Conservation (phyloP, 345 rosid genomes). For the Rhizophora mangle region DNA sequence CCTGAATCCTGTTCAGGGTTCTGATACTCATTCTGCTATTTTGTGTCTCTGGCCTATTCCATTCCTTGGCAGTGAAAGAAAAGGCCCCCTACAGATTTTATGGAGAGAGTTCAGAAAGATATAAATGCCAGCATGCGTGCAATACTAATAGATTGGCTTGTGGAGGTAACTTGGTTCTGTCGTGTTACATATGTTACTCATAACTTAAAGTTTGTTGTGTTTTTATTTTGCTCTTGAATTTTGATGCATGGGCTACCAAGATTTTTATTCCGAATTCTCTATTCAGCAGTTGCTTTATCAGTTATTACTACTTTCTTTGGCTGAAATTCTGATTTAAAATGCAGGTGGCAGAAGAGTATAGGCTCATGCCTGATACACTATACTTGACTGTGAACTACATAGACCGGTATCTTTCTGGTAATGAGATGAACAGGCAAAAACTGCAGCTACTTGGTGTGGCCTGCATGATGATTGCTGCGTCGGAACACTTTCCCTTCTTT, state of each 20-base stretch:
- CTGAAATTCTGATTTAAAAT: conserved; percentile 18
- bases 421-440: conserved; percentile 65
- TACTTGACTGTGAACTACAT: conserved; percentile 79
- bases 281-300: too few relatives aligned
- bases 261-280: too few relatives aligned
- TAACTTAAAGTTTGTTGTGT: background rate
- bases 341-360: conserved; percentile 97
- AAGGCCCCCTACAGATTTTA: conserved; percentile 69
- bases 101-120: conserved; percentile 83
- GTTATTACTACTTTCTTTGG: conserved; percentile 1
- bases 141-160: conserved; percentile 91
- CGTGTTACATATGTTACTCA: background rate
- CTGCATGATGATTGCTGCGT: conserved; percentile 96
- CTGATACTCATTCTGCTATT: background rate
- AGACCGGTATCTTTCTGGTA: conserved; percentile 93
- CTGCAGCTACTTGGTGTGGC: conserved; percentile 90
- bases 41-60: background rate
- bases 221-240: too few relatives aligned
- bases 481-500: conserved; percentile 26
- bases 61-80: conserved; percentile 54
- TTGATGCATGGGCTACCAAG: too few relatives aligned
- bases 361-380: conserved; percentile 84
- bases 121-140: conserved; percentile 81
- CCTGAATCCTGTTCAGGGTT: background rate
- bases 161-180: conserved; percentile 55